A percentile compares a stretch with the other conserved stretches of the same genome.
These are phyloP conservation scores for Sodiomyces alkalinus DNA, from an alignment of 2,329 filamentous ascomycete species.

Conservation along the genomic window DNA sequence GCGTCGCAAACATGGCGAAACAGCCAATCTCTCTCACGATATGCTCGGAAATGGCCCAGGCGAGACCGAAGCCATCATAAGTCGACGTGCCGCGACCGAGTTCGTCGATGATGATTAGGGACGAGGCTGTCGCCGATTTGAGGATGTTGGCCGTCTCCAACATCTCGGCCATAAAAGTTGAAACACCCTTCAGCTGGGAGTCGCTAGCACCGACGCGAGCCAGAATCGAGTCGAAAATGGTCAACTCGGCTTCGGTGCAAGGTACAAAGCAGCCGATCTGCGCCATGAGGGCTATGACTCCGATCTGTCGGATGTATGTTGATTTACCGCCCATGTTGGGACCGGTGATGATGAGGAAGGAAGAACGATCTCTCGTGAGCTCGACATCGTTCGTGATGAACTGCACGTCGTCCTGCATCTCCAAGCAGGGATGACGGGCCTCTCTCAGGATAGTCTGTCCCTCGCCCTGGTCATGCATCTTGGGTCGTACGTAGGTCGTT, in stretches of 20 bases:
- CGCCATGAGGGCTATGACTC: slow-evolving; percentile 92
- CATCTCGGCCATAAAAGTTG: slow-evolving; percentile 99
- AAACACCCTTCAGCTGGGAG: slow-evolving; percentile 93
- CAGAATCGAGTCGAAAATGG: slow-evolving; percentile 92
- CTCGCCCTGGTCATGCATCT: slow-evolving; percentile 73
- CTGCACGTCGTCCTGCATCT: slow-evolving; percentile 95
- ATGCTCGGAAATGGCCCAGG: slow-evolving; percentile 97
- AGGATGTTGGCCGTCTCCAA: slow-evolving; percentile 96
- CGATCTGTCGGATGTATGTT: slow-evolving; percentile 94
- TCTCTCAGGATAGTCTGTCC: slow-evolving; percentile 85
- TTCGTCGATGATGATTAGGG: slow-evolving; percentile 96
- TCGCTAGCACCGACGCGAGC: slow-evolving; percentile 92
- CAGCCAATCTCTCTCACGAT: slow-evolving; percentile 92
- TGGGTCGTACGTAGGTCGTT: slow-evolving; percentile 79
- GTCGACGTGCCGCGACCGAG: slow-evolving; percentile 92
- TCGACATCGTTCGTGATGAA: slow-evolving; percentile 97
- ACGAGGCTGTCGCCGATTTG: slow-evolving; percentile 89
- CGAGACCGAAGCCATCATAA: slow-evolving; percentile 96
- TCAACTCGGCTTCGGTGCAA: slow-evolving; percentile 76
- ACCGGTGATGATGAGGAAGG: slow-evolving; percentile 92
- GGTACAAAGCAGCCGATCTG: slow-evolving; percentile 95
- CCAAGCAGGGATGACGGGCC: slow-evolving; percentile 91
- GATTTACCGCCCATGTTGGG: slow-evolving; percentile 99
- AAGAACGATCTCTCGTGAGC: slow-evolving; percentile 61
- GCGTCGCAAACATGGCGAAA: slow-evolving; percentile 89